phyloP scores from a whole-genome alignment of 768 basidiomycete genomes.

The Trametes gibbosa region DNA sequence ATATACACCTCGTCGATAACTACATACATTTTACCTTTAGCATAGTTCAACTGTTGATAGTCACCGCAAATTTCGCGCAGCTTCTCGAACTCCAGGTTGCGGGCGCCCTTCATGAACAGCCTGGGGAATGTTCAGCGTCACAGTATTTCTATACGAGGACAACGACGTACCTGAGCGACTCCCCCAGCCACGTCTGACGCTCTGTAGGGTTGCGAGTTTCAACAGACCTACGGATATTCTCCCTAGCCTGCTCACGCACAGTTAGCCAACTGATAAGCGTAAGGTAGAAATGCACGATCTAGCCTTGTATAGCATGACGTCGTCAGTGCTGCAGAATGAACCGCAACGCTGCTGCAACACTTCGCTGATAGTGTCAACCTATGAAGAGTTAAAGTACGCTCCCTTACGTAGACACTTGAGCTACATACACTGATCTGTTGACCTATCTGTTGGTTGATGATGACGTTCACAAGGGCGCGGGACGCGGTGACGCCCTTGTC shows the following conservation, averaged over 20 bases:
- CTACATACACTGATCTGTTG: slow-evolving; percentile 86
- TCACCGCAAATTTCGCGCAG: slow-evolving; percentile 86
- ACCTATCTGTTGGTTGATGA: slow-evolving; percentile 97
- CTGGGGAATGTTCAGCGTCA: slow-evolving; percentile 36
- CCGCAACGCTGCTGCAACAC: slow-evolving; percentile 93
- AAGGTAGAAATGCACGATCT: background rate
- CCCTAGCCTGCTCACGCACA: slow-evolving; percentile 66
- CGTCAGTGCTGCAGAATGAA: slow-evolving; percentile 96
- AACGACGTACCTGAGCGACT: slow-evolving; percentile 72
- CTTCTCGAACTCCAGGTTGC: slow-evolving; percentile 79
- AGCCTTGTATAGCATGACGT: slow-evolving; percentile 97
- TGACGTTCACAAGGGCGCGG: slow-evolving; percentile 85
- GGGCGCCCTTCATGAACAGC: slow-evolving; percentile 84
- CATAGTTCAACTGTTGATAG: slow-evolving; percentile 81
- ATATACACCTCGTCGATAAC: background rate
- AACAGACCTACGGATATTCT: slow-evolving; percentile 87
- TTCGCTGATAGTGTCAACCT: slow-evolving; percentile 98
- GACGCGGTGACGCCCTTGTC: slow-evolving; percentile 87
- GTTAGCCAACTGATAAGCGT: background rate
- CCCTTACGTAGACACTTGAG: background rate
- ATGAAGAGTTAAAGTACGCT: background rate
- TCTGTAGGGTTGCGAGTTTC: slow-evolving; percentile 75
- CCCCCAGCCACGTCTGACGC: slow-evolving; percentile 74
- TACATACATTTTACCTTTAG: slow-evolving; percentile 53
- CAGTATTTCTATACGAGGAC: background rate